Evolutionary conservation across 495 filamentous ascomycete species (phyloP).

Genomic region (Parathielavia appendiculata): DNA sequence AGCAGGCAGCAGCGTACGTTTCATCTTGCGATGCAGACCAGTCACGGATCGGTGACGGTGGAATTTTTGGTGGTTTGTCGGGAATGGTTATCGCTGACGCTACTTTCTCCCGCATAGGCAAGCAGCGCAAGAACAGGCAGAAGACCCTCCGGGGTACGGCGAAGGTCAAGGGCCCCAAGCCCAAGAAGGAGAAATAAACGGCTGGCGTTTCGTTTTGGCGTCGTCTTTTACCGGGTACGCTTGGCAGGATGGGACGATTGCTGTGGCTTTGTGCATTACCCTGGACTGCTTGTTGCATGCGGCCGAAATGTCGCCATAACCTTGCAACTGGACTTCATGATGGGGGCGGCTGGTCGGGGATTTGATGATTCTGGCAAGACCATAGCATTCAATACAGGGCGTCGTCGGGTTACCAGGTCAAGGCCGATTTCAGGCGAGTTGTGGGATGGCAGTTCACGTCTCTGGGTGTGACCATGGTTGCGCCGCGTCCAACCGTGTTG

Average conservation of each 20-base stretch:
- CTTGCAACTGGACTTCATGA: constrained; percentile 26
- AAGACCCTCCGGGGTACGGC: constrained; percentile 97
- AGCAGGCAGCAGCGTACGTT: constrained; percentile 97
- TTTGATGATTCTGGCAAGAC: constrained; percentile 29
- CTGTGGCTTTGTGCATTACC: constrained; percentile 36
- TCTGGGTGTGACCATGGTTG: background rate
- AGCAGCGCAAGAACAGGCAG: constrained; percentile 99
- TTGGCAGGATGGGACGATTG: constrained; percentile 28
- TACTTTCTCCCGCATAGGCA: constrained; percentile 60
- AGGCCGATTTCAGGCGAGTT: background rate
- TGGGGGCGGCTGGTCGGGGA: constrained; percentile 35
- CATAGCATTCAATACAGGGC: constrained; percentile 36
- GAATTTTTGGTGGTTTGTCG: too few species aligned
- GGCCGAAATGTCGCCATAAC: constrained; percentile 24
- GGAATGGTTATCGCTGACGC: constrained; percentile 31
- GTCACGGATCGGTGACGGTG: background rate
- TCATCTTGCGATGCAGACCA: background rate
- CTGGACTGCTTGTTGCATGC: constrained; percentile 27
- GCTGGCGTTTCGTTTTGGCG: constrained; percentile 28
- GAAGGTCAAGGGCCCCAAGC: constrained; percentile 79
- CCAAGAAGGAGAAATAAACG: constrained; percentile 64
- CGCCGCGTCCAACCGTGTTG: too few species aligned
- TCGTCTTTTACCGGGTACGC: constrained; percentile 27
- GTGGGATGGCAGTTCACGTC: background rate
- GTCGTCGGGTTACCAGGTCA: constrained; percentile 22